phyloP scores from a whole-genome alignment of 2,329 filamentous ascomycete genomes.

The Moelleriella libera region DNA sequence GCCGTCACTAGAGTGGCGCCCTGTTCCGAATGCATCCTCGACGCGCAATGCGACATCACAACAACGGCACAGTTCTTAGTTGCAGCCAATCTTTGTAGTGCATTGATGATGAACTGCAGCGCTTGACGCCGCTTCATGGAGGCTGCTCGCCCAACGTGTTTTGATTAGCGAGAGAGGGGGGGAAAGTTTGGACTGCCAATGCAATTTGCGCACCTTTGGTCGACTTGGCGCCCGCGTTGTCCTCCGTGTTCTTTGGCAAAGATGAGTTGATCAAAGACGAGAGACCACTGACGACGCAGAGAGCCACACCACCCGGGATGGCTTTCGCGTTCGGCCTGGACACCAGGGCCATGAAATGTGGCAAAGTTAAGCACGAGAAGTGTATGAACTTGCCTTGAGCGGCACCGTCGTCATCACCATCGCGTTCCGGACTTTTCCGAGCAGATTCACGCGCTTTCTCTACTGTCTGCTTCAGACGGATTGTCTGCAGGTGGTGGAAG shows the following conservation, averaged over 20 bases:
- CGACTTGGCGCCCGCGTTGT: slow-evolving; percentile 20
- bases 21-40: slow-evolving; percentile 56
- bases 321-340: slow-evolving; percentile 50
- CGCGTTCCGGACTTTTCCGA: slow-evolving; percentile 2
- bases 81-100: slow-evolving; percentile 62
- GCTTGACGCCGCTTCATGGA: slow-evolving; percentile 33
- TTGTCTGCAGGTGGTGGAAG: slow-evolving; percentile 24
- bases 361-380: slow-evolving; percentile 43
- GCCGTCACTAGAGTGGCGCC: slow-evolving; percentile 61
- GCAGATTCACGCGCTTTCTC: slow-evolving; percentile 8
- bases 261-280: slow-evolving; percentile 65
- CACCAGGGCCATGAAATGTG: slow-evolving; percentile 63
- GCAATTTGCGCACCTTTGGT: slow-evolving; percentile 19
- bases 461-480: slow-evolving; percentile 13
- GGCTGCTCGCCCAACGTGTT: slow-evolving; percentile 17
- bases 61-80: slow-evolving; percentile 60
- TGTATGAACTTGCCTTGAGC: slow-evolving; percentile 24
- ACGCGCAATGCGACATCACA: slow-evolving; percentile 66
- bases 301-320: slow-evolving; percentile 45
- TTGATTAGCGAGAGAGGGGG: neutral
- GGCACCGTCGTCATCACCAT: slow-evolving; percentile 9
- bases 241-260: slow-evolving; percentile 48
- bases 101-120: slow-evolving; percentile 50
- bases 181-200: neutral
- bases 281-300: slow-evolving; percentile 67